Conservation (phyloP, 2,329 filamentous ascomycete genomes). For the Arthrobotrys sinensis region DNA sequence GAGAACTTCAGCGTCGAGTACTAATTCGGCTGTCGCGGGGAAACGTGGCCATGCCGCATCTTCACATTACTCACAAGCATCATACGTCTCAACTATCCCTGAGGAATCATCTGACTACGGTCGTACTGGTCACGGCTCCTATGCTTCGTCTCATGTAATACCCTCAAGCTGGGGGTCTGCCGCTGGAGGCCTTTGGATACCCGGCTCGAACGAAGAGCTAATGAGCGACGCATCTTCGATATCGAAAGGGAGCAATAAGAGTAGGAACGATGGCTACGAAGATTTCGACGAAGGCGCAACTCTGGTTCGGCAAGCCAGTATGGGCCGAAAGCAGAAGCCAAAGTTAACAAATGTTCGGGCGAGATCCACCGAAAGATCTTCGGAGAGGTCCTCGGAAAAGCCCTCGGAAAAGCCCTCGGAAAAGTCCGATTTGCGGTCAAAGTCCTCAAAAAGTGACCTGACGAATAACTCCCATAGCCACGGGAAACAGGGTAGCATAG, state of each 20-base stretch:
- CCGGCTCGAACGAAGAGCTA: constrained; percentile 68
- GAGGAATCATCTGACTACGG: constrained; percentile 75
- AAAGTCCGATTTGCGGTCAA: constrained; percentile 61
- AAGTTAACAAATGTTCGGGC: constrained; percentile 70
- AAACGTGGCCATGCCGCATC: constrained; percentile 65
- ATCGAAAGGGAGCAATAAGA: constrained; percentile 54
- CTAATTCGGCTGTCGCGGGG: constrained; percentile 66
- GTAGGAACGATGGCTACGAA: constrained; percentile 67
- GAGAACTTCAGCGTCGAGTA: constrained; percentile 65
- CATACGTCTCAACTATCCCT: constrained; percentile 81
- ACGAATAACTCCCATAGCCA: constrained; percentile 33
- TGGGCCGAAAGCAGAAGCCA: constrained; percentile 75
- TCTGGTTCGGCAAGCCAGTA: constrained; percentile 75
- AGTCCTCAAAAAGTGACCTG: constrained; percentile 42
- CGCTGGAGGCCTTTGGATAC: constrained; percentile 67
- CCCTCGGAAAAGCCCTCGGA: constrained; percentile 62
- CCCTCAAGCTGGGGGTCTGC: constrained; percentile 77
- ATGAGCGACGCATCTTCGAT: constrained; percentile 65
- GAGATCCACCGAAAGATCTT: constrained; percentile 15
- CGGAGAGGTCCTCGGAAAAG: constrained; percentile 24
- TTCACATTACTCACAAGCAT: constrained; percentile 73
- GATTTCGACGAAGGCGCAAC: constrained; percentile 64
- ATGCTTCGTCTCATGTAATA: constrained; percentile 80
- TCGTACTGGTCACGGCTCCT: constrained; percentile 74
- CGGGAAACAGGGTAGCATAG: constrained; percentile 38